A percentile compares a stretch with the other conserved stretches of the same genome.
phyloP scores from a whole-genome alignment of 2,329 filamentous ascomycete genomes.

The Ceratocystis diversiconidia region DNA sequence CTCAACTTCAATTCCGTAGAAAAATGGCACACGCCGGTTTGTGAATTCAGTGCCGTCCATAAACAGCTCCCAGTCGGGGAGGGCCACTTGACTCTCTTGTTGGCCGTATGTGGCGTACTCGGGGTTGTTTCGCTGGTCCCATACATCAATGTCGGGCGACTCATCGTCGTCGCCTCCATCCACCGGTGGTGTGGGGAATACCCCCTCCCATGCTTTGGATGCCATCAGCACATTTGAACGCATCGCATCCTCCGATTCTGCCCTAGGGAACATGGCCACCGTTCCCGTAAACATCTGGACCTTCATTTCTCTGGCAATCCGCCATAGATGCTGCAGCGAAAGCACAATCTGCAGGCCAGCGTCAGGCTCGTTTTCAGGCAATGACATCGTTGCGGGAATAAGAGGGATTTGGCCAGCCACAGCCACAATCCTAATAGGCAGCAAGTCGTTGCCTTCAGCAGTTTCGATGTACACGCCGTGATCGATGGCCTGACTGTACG shows the following conservation, averaged over 20 bases:
- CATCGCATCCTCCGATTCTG: slow-evolving; percentile 23
- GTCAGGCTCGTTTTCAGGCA: slow-evolving; percentile 30
- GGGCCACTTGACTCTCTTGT: slow-evolving; percentile 22
- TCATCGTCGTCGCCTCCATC: slow-evolving; percentile 36
- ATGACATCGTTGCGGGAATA: slow-evolving; percentile 61
- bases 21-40: slow-evolving; percentile 39
- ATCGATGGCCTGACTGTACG: slow-evolving; percentile 79
- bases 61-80: slow-evolving; percentile 40
- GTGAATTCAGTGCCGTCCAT: slow-evolving; percentile 27
- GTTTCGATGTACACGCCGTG: slow-evolving; percentile 26
- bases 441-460: slow-evolving; percentile 36
- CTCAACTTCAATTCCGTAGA: slow-evolving; percentile 63
- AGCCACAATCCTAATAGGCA: slow-evolving; percentile 48
- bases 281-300: slow-evolving; percentile 63
- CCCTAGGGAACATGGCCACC: slow-evolving; percentile 55
- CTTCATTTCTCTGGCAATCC: slow-evolving; percentile 58
- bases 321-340: slow-evolving; percentile 77
- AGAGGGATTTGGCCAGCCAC: slow-evolving; percentile 89
- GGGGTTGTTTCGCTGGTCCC: slow-evolving; percentile 49
- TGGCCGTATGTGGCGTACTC: slow-evolving; percentile 31
- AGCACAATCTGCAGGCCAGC: slow-evolving; percentile 47
- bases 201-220: slow-evolving; percentile 34
- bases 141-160: slow-evolving; percentile 45
- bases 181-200: slow-evolving; percentile 26
- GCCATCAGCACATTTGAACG: slow-evolving; percentile 30